Conservation (phyloP, 306 rosid genomes). For the Fagus sylvatica region DNA sequence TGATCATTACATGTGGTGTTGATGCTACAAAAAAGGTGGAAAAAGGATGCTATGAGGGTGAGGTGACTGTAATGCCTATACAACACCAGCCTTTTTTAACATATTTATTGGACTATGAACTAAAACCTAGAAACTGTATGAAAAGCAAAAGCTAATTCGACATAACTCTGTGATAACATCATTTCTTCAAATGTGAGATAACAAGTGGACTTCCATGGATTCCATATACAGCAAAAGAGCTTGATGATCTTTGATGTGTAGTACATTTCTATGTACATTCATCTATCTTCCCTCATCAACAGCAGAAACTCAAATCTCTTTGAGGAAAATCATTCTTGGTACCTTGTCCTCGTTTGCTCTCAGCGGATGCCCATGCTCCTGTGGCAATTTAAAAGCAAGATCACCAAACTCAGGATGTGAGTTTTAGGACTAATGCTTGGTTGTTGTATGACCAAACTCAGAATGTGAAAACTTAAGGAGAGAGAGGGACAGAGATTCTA, state of each 20-base stretch:
- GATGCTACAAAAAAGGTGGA: not conserved
- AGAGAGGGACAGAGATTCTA: not conserved
- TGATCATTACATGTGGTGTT: constrained; percentile 28
- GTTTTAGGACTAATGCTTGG: not conserved
- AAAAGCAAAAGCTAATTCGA: constrained; percentile 29
- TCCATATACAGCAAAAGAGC: constrained; percentile 33
- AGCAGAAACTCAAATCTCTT: constrained; percentile 26
- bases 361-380: constrained; percentile 76
- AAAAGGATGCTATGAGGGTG: constrained; percentile 1
- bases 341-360: constrained; percentile 18
- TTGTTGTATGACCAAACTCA: constrained; percentile 1
- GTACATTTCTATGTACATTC: constrained; percentile 15
- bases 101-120: constrained; percentile 44
- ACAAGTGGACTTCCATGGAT: constrained; percentile 5
- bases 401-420: not conserved
- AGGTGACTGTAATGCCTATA: constrained; percentile 36
- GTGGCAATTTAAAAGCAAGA: constrained; percentile 31
- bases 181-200: constrained; percentile 5
- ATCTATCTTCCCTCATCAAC: constrained; percentile 20
- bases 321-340: constrained; percentile 25
- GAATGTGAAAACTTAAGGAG: not conserved
- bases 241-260: constrained; percentile 30
- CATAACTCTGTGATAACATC: not conserved
- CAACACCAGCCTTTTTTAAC: constrained; percentile 40
- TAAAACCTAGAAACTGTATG: constrained; percentile 35